Evolutionary conservation across 139 green algal genomes (phyloP).

Genomic region (Pseudopediastrum boryanum): DNA sequence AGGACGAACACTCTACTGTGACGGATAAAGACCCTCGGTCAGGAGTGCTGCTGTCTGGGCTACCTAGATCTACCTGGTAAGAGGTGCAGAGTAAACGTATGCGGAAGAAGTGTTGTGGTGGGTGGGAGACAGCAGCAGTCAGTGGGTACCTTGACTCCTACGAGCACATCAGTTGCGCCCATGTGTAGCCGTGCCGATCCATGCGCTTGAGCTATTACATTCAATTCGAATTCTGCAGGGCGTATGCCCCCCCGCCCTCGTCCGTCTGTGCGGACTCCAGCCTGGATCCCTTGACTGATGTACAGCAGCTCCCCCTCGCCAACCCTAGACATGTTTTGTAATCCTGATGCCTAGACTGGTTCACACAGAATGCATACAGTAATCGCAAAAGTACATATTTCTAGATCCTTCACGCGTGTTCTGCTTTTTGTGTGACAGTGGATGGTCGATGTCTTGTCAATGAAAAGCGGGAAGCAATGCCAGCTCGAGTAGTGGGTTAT

Average conservation of each 20-base stretch:
- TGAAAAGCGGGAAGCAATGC: too few relatives aligned
- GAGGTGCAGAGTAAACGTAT: not conserved
- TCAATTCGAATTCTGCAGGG: conserved; percentile 65
- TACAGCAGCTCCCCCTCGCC: conserved; percentile 51
- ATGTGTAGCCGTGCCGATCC: conserved; percentile 77
- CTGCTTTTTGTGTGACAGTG: too few relatives aligned
- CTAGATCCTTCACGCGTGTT: too few relatives aligned
- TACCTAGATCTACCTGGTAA: conserved; percentile 63
- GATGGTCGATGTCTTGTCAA: too few relatives aligned
- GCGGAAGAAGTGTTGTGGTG: not conserved
- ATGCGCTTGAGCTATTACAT: conserved; percentile 75
- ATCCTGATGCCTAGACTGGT: too few relatives aligned
- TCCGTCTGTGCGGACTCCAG: conserved; percentile 70
- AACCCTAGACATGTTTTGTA: conserved; percentile 17
- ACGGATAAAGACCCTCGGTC: conserved; percentile 67
- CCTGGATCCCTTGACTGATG: conserved; percentile 48
- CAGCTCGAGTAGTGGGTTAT: too few relatives aligned
- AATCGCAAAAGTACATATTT: too few relatives aligned
- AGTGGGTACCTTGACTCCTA: conserved; percentile 75
- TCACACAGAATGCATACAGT: too few relatives aligned
- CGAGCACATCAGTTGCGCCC: conserved; percentile 82
- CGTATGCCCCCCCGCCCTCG: conserved; percentile 61
- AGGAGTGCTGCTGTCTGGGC: conserved; percentile 43
- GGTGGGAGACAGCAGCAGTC: not conserved
- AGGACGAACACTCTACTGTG: conserved; percentile 79